These are phyloP conservation scores for Penicillium fuscoglaucum DNA, from an alignment of 2,329 filamentous ascomycete species.

Conservation along the genomic window DNA sequence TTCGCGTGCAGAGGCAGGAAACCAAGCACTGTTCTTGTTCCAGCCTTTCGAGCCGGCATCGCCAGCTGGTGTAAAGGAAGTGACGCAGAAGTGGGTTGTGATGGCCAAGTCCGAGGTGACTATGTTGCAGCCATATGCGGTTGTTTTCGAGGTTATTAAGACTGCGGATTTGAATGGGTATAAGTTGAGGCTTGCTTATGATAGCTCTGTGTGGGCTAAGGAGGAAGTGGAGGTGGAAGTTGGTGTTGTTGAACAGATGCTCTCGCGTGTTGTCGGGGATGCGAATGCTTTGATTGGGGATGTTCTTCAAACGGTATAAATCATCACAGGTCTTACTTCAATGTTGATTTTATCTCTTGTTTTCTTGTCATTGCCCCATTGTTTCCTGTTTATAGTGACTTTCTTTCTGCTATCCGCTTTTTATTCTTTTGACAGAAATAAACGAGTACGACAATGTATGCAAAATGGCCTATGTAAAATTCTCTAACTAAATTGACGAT, in stretches of 20 bases:
- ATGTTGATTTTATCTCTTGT: neutral
- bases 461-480: too few species aligned
- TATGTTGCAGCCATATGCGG: neutral
- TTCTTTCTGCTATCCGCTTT: neutral
- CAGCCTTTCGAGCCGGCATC: neutral
- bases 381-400: neutral
- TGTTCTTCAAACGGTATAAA: neutral
- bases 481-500: too few species aligned
- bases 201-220: neutral
- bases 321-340: too few species aligned
- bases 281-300: neutral
- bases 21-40: neutral
- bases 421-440: neutral
- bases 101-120: neutral
- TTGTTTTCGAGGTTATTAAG: neutral
- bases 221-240: neutral
- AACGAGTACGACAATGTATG: too few species aligned
- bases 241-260: neutral
- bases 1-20: neutral
- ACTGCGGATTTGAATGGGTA: neutral
- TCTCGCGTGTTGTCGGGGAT: neutral
- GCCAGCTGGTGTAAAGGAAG: neutral
- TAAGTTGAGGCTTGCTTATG: neutral
- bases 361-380: neutral
- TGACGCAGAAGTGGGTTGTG: neutral